phyloP scores from a whole-genome alignment of 108 stramenopile species.

The Poteriospumella lacustris region DNA sequence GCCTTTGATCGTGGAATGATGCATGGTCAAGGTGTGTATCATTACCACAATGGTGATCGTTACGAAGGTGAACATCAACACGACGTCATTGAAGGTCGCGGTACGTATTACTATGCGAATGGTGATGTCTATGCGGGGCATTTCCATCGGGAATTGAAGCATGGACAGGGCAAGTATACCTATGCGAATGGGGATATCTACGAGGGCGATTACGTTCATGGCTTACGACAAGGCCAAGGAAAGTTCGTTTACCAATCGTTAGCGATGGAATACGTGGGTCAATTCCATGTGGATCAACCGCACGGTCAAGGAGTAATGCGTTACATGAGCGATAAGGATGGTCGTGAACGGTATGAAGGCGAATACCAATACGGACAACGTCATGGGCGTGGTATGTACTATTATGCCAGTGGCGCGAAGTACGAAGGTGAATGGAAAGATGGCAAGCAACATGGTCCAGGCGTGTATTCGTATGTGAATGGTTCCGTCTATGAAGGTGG shows the following conservation, averaged over 20 bases:
- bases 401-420: conserved; percentile 27
- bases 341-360: conserved; percentile 38
- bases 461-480: conserved; percentile 35
- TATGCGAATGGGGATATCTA: conserved; percentile 27
- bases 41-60: conserved; percentile 34
- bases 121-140: conserved; percentile 35
- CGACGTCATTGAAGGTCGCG: conserved; percentile 35
- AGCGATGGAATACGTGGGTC: too few species aligned
- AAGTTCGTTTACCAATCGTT: too few species aligned
- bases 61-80: conserved; percentile 37
- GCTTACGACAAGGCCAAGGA: not conserved
- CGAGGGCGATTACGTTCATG: not conserved
- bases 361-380: conserved; percentile 35
- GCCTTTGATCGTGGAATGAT: conserved; percentile 37
- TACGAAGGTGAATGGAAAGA: conserved; percentile 39
- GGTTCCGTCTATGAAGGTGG: conserved; percentile 41
- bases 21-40: conserved; percentile 38
- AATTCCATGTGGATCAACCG: too few species aligned
- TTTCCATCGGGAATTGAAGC: conserved; percentile 32
- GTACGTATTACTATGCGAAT: conserved; percentile 29
- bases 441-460: conserved; percentile 45
- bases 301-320: too few species aligned
- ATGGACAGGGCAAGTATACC: conserved; percentile 15
- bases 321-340: too few species aligned
- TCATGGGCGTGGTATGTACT: conserved; percentile 35